phyloP scores from a whole-genome alignment of 192 early-diverging fungal genomes.

The Thamnidium elegans region DNA sequence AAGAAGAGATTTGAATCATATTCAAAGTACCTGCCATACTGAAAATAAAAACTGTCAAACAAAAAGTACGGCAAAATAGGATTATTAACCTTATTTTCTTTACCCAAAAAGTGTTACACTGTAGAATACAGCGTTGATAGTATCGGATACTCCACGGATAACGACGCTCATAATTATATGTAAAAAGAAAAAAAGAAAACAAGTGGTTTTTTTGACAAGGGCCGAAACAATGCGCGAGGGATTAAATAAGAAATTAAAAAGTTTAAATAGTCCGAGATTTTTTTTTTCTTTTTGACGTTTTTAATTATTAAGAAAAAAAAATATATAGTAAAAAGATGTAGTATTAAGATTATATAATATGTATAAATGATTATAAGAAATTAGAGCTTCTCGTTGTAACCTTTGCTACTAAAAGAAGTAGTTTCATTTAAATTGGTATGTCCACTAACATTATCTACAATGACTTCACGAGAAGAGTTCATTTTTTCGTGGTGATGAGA shows the following conservation, averaged over 20 bases:
- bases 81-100: background rate
- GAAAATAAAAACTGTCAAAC: background rate
- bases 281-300: no score
- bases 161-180: no score
- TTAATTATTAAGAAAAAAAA: no score
- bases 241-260: no score
- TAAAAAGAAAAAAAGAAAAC: no score
- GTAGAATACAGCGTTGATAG: slow-evolving; percentile 18
- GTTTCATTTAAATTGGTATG: slow-evolving; percentile 5
- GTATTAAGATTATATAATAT: no score
- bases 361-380: no score
- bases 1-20: slow-evolving; percentile 45
- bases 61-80: no score
- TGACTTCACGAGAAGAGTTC: background rate
- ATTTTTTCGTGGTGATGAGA: background rate
- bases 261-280: no score
- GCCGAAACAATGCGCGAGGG: no score
- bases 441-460: slow-evolving; percentile 1
- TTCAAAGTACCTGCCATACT: slow-evolving; percentile 31
- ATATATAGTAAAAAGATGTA: no score
- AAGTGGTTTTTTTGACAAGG: no score
- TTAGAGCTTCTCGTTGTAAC: slow-evolving; percentile 1
- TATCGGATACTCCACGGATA: background rate
- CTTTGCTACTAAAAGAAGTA: background rate
- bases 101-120: slow-evolving; percentile 26